A percentile compares a stretch with the other conserved stretches of the same genome.
phyloP scores from a whole-genome alignment of 371 early-diverging fungal genomes.

The Parasitella parasitica region DNA sequence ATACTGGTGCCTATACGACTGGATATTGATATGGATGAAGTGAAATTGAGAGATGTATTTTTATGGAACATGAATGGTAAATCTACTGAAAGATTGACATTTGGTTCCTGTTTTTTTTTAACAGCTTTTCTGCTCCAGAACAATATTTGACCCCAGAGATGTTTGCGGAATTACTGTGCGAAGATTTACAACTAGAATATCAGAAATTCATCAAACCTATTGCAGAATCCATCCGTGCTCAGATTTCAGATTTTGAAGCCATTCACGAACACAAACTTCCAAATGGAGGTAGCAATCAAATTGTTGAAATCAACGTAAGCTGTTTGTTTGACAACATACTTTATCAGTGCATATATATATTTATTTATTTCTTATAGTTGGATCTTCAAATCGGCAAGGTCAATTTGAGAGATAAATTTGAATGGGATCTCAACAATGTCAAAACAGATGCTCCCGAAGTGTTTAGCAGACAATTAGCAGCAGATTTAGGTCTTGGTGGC shows the following conservation, averaged over 20 bases:
- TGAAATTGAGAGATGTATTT: conserved; percentile 73
- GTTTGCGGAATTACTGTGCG: conserved; percentile 87
- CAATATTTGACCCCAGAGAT: conserved; percentile 84
- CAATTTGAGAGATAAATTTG: conserved; percentile 82
- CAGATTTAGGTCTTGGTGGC: conserved; percentile 86
- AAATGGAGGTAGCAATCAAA: conserved; percentile 19
- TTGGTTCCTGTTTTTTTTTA: neutral
- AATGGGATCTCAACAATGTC: conserved; percentile 79
- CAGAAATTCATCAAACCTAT: conserved; percentile 64
- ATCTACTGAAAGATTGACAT: conserved; percentile 18
- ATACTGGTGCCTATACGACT: conserved; percentile 77
- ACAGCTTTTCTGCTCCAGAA: conserved; percentile 41
- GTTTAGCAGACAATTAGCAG: conserved; percentile 76
- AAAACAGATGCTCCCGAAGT: conserved; percentile 71
- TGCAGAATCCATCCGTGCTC: conserved; percentile 72
- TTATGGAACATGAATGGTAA: conserved; percentile 83
- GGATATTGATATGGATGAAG: conserved; percentile 79
- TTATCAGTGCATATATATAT: too few relatives aligned
- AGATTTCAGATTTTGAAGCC: conserved; percentile 41
- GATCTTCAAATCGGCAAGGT: conserved; percentile 84
- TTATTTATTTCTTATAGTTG: conserved; percentile 42
- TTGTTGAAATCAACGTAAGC: conserved; percentile 36
- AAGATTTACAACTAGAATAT: conserved; percentile 70
- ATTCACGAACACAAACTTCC: conserved; percentile 38
- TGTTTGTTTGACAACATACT: neutral